Conservation (phyloP, 179 eudicot genomes). For the Spinacia oleracea region DNA sequence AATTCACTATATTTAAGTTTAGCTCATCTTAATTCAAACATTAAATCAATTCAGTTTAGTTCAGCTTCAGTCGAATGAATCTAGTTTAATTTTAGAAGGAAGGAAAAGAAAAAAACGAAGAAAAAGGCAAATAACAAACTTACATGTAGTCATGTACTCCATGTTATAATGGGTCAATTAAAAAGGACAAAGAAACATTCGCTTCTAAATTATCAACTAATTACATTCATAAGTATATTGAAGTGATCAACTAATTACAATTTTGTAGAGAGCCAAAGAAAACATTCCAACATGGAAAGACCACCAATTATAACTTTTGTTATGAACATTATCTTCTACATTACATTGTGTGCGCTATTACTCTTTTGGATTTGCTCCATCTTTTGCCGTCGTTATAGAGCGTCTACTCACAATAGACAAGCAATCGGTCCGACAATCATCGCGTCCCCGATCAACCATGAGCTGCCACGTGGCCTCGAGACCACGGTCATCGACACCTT, state of each 20-base stretch:
- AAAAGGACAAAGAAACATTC: background rate
- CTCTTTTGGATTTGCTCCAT: slow-evolving; percentile 28
- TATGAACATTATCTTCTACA: slow-evolving; percentile 27
- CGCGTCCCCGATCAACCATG: background rate
- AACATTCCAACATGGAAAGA: background rate
- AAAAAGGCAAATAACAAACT: too few relatives aligned
- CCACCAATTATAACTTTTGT: background rate
- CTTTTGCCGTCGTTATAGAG: slow-evolving; percentile 26
- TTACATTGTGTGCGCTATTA: slow-evolving; percentile 20
- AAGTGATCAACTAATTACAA: background rate
- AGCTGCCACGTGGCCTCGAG: slow-evolving; percentile 25
- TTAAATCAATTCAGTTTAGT: too few relatives aligned
- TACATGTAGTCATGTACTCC: too few relatives aligned
- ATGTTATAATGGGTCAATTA: background rate
- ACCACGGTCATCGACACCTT: slow-evolving; percentile 16
- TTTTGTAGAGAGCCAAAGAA: background rate
- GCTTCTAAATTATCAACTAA: background rate
- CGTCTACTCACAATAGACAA: background rate
- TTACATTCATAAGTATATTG: background rate
- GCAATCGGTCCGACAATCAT: background rate
- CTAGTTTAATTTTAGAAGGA: too few relatives aligned
- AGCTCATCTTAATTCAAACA: too few relatives aligned
- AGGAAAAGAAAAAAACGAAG: background rate
- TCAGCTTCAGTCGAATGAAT: too few relatives aligned
- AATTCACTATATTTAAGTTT: too few relatives aligned